Base-by-base conservation (phyloP, 208 protist species). In the Leptomonas seymouri region DNA sequence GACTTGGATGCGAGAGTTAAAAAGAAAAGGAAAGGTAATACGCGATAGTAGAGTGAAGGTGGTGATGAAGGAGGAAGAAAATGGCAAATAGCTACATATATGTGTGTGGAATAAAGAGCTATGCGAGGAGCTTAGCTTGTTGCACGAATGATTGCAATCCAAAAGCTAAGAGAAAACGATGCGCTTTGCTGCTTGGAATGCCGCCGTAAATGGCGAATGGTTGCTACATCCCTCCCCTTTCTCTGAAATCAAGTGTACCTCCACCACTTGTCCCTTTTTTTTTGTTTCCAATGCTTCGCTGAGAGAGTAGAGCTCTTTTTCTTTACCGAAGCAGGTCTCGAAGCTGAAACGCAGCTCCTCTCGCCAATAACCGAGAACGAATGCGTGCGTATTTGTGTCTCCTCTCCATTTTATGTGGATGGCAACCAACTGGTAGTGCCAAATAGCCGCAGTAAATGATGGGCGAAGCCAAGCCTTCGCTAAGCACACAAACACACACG, bases 341-440 rank as follows among this genome's bases (percentile, higher is more conserved):
- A 20, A 55, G 23, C 11, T 48, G 14, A 65, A 41, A 49, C 42
- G 61, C 45, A 49, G 39, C 23, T n/a, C 56, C 49, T 42, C 54
- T 59, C 54, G 45, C n/a, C 54, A 5, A 39, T 27, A 28, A 44
- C 18, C 31, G 42, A 25, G 31, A 27, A 31, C 54, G 5, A 3
- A 39, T 39, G 7, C 9, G 54, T 58, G 25, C 42, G 34, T 45
- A 45, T 45, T 3, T 9, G 54, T 59, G 21, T 20, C 28, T 50
- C 23, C 56, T 62, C 56, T 56, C 5, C 51, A 3, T 56, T 56
- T 20, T 2, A n/a, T 39, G 27, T 31, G 51, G 11, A 20, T 36
- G 46, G 31, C 34, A 62, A 62, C 34, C 39, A 34, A 73, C 30
- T 64, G 50, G 36, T 28, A 64, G 20, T 46, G 16, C 42, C 30